Evolutionary conservation across 1,284 basidiomycete genomes (phyloP).

Genomic region (Ustilago esculenta): DNA sequence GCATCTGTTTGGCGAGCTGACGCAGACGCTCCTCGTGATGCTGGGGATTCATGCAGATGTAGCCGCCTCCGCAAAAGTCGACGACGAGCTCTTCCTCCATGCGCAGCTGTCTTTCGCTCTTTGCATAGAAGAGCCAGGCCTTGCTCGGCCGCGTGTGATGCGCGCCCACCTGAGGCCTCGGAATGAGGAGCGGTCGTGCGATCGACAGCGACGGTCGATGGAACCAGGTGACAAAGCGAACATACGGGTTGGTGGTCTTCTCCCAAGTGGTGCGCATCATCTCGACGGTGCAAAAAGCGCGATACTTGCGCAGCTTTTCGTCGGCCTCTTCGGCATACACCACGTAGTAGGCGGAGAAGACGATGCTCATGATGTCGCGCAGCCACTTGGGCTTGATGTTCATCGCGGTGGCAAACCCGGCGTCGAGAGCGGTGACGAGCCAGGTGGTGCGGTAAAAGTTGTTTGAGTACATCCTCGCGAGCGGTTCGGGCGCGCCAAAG

Average conservation of each 20-base stretch:
- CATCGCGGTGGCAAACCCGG: conserved; percentile 95
- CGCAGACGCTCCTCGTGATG: conserved; percentile 95
- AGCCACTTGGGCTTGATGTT: conserved; percentile 90
- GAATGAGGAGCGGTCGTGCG: conserved; percentile 79
- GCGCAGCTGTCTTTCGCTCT: conserved; percentile 75
- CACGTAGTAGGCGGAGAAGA: conserved; percentile 92
- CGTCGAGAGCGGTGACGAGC: conserved; percentile 86
- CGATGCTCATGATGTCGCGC: conserved; percentile 74
- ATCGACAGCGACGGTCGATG: conserved; percentile 75
- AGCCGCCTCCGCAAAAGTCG: conserved; percentile 94
- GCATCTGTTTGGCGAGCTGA: conserved; percentile 82
- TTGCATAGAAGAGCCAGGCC: conserved; percentile 84
- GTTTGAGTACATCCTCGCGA: conserved; percentile 81
- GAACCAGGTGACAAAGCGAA: conserved; percentile 75
- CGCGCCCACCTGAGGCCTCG: conserved; percentile 72
- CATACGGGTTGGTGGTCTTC: conserved; percentile 91
- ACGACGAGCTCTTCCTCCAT: conserved; percentile 57
- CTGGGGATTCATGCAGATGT: conserved; percentile 83
- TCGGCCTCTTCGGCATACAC: conserved; percentile 91
- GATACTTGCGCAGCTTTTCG: conserved; percentile 82
- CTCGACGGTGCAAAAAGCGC: conserved; percentile 92
- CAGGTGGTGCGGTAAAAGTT: conserved; percentile 97
- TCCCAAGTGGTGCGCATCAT: conserved; percentile 96
- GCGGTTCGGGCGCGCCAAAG: conserved; percentile 88
- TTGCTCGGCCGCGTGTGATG: conserved; percentile 77